A percentile compares a stretch with the other conserved stretches of the same genome.
These are phyloP conservation scores for Agapanthus africanus DNA, from an alignment of 106 monocot species.

Conservation along the genomic window DNA sequence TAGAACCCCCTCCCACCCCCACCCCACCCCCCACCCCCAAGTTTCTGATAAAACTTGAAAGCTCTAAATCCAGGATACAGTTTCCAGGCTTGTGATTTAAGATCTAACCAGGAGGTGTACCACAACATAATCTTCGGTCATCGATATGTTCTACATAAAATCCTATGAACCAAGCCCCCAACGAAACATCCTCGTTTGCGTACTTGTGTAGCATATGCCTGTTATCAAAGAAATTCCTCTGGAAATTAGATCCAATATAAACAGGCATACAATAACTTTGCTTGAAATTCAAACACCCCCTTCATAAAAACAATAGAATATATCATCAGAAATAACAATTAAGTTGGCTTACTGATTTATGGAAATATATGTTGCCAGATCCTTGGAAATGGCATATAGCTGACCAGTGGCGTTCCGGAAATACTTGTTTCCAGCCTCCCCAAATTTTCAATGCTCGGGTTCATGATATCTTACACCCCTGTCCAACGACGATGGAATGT, in stretches of 20 bases:
- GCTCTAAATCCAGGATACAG: no score
- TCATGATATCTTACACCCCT: constrained; percentile 54
- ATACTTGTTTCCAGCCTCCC: constrained; percentile 47
- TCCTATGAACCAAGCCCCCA: constrained; percentile 56
- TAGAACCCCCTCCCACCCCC: no score
- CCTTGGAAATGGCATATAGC: constrained; percentile 47
- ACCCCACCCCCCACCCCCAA: no score
- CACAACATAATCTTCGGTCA: constrained; percentile 51
- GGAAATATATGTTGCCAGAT: constrained; percentile 50
- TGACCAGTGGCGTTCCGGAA: constrained; percentile 53
- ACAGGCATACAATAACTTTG: not conserved
- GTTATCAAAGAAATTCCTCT: not conserved
- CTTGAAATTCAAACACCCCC: not conserved
- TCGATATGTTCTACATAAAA: constrained; percentile 56
- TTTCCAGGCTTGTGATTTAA: not conserved
- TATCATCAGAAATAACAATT: not conserved
- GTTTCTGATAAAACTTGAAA: no score
- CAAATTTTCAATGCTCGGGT: constrained; percentile 55
- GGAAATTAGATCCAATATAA: not conserved
- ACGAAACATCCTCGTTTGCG: constrained; percentile 58
- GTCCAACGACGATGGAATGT: no score
- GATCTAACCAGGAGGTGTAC: constrained; percentile 44
- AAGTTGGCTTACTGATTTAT: constrained; percentile 36
- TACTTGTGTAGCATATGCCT: constrained; percentile 54
- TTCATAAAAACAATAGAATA: not conserved